phyloP scores from a whole-genome alignment of 2,329 filamentous ascomycete genomes.

The Spiromastix sp. region DNA sequence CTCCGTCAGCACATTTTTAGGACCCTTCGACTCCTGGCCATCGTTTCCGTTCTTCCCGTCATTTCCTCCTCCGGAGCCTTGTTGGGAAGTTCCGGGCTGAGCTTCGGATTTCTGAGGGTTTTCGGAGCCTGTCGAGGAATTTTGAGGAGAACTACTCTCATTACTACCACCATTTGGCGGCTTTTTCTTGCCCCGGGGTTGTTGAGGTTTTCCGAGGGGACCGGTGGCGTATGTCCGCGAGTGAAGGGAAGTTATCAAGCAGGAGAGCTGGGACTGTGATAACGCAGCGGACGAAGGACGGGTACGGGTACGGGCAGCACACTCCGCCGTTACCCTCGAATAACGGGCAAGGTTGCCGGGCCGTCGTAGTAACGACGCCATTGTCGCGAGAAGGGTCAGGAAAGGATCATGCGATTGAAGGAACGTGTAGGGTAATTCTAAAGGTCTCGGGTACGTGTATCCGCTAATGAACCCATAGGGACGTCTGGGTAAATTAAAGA shows the following conservation, averaged over 20 bases:
- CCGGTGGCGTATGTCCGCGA: constrained; percentile 33
- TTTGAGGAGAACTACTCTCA: too few relatives aligned
- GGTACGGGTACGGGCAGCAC: constrained; percentile 41
- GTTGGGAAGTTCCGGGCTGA: constrained; percentile 18
- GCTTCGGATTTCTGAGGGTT: too few relatives aligned
- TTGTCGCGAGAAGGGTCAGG: constrained; percentile 35
- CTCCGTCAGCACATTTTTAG: constrained; percentile 38
- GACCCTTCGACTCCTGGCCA: constrained; percentile 27
- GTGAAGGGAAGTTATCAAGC: constrained; percentile 23
- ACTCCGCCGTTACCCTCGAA: constrained; percentile 46
- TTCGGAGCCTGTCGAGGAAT: too few relatives aligned
- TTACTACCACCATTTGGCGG: constrained; percentile 35
- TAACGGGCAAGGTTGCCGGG: constrained; percentile 56
- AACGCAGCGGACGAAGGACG: constrained; percentile 28
- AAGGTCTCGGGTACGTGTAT: constrained; percentile 12
- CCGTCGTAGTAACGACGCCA: constrained; percentile 58
- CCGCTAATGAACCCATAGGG: constrained; percentile 20
- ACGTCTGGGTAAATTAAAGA: constrained; percentile 1
- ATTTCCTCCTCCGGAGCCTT: constrained; percentile 8
- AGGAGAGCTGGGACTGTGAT: constrained; percentile 29
- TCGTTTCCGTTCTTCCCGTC: constrained; percentile 11
- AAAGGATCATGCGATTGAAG: constrained; percentile 16
- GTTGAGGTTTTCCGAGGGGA: constrained; percentile 35
- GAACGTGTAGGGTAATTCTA: too few relatives aligned
- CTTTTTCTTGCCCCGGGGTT: constrained; percentile 28